Percentiles rank a stretch among this genome's conserved stretches.
Conservation (phyloP, 257 asterid species). For the Coffea eugenioides region DNA sequence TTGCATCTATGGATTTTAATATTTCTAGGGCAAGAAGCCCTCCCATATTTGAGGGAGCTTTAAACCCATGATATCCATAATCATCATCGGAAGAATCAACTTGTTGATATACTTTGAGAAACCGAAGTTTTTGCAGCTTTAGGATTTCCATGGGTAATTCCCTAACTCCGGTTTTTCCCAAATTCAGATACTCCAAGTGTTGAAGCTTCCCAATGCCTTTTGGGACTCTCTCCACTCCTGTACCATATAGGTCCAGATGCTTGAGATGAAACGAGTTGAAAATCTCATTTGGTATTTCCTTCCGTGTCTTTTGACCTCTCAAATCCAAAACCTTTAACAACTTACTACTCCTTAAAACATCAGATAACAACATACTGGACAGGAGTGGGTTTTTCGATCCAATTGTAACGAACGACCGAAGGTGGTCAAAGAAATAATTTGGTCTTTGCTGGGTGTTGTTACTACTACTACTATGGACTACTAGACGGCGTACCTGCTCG, state of each 20-base stretch:
- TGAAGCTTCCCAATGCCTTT: slow-evolving; percentile 21
- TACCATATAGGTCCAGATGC: slow-evolving; percentile 1
- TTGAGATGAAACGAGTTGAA: slow-evolving; percentile 19
- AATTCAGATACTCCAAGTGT: slow-evolving; percentile 18
- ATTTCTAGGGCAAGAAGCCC: slow-evolving; percentile 6
- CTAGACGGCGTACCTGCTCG: slow-evolving; percentile 6
- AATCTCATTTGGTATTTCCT: slow-evolving; percentile 11
- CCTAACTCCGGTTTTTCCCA: not conserved
- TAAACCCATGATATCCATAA: not conserved
- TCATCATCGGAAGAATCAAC: not conserved
- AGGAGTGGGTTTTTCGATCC: no score
- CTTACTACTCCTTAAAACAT: slow-evolving; percentile 1
- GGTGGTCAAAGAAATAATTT: not conserved
- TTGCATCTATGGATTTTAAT: not conserved
- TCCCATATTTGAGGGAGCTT: slow-evolving; percentile 17
- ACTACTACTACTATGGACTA: not conserved
- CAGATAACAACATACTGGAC: not conserved
- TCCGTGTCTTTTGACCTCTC: not conserved
- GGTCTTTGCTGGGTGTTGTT: not conserved
- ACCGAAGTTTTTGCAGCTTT: slow-evolving; percentile 14
- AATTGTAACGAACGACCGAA: not conserved
- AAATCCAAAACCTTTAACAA: slow-evolving; percentile 21
- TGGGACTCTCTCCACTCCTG: slow-evolving; percentile 9
- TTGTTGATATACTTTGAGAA: not conserved
- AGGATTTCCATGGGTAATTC: slow-evolving; percentile 21